These are phyloP conservation scores for Geotrichum restrictum DNA, from an alignment of 1,139 yeast genomes.

Conservation along the genomic window DNA sequence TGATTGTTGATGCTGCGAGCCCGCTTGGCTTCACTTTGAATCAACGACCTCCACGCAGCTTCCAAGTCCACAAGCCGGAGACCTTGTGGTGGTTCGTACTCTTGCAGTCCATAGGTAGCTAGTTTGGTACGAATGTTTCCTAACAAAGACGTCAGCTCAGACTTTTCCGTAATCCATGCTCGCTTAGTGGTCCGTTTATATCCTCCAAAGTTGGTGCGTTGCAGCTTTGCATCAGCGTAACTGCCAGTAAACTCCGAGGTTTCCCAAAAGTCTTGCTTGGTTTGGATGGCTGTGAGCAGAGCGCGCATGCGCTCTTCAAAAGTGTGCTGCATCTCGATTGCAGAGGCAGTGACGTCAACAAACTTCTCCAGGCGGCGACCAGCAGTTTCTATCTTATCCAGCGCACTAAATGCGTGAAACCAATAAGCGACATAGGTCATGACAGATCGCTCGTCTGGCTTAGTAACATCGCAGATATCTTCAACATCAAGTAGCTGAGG, in stretches of 20 bases:
- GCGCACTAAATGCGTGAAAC: conserved; percentile 51
- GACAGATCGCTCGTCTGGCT: conserved; percentile 65
- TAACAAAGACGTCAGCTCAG: conserved; percentile 39
- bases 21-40: conserved; percentile 37
- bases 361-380: conserved; percentile 43
- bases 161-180: conserved; percentile 41
- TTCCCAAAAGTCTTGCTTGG: conserved; percentile 30
- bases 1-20: conserved; percentile 38
- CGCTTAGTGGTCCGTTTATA: conserved; percentile 39
- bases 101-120: conserved; percentile 39
- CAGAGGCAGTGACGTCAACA: conserved; percentile 39
- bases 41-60: conserved; percentile 36
- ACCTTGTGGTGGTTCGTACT: conserved; percentile 40
- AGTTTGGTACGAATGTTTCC: conserved; percentile 42
- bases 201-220: conserved; percentile 30
- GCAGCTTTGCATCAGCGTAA: conserved; percentile 38
- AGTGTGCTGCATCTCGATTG: conserved; percentile 38
- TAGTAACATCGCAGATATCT: conserved; percentile 48
- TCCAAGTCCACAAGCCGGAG: conserved; percentile 36
- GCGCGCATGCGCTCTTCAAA: conserved; percentile 38
- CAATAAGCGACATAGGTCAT: conserved; percentile 63
- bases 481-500: conserved; percentile 58
- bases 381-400: conserved; percentile 42
- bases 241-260: conserved; percentile 33
- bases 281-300: conserved; percentile 33